phyloP scores from a whole-genome alignment of 495 filamentous ascomycete genomes.

The Thozetella sp. region DNA sequence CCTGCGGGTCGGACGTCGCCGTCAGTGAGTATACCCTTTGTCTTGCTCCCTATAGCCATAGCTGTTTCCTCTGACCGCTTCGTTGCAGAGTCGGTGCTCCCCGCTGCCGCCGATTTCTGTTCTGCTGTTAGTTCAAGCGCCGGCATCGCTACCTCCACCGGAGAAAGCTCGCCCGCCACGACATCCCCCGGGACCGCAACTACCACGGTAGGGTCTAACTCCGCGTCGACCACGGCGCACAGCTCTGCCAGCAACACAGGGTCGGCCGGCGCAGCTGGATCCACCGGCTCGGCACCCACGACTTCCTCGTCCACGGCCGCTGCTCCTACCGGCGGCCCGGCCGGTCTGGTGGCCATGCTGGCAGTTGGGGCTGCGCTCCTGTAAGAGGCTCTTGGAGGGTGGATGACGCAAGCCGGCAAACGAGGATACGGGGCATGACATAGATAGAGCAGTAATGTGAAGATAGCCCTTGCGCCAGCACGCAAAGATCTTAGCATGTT shows the following conservation, averaged over 20 bases:
- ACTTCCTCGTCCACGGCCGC: neutral
- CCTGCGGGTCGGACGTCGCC: constrained; percentile 17
- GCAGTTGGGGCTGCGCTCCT: neutral
- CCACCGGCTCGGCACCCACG: neutral
- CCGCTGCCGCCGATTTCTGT: constrained; percentile 18
- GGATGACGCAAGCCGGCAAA: too few relatives aligned
- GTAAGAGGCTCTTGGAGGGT: neutral
- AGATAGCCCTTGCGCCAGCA: too few relatives aligned
- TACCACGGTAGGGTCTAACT: neutral
- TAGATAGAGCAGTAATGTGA: too few relatives aligned
- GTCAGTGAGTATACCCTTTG: constrained; percentile 8
- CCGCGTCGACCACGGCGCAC: neutral
- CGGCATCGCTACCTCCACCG: neutral
- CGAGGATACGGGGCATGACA: too few relatives aligned
- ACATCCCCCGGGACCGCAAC: constrained; percentile 1
- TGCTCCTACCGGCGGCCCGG: neutral
- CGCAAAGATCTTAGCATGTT: too few relatives aligned
- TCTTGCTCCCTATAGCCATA: neutral
- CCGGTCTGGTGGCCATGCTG: neutral
- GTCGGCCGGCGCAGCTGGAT: neutral
- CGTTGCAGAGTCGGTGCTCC: constrained; percentile 17
- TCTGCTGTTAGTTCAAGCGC: constrained; percentile 9
- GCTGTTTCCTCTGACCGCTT: neutral
- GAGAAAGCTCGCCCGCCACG: neutral
- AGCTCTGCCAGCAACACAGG: neutral